Base-by-base conservation (phyloP, 257 asterid genomes). In the Salvia rosmarinus region DNA sequence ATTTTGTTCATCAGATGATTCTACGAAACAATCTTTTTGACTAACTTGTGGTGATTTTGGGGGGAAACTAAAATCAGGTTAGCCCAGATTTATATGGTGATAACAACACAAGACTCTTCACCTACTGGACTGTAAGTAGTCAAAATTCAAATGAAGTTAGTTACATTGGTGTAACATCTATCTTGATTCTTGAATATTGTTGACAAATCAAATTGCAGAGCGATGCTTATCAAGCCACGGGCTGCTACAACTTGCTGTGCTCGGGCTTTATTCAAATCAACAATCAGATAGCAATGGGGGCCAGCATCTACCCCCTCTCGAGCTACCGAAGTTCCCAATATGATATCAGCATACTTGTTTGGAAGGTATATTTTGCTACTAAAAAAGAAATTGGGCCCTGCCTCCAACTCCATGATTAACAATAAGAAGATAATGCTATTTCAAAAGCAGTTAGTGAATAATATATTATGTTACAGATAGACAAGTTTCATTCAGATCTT, bases 41-140 rank as follows among this genome's bases (percentile, higher is more conserved):
- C 35, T 59, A 35, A 67, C 23, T 42, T 34, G 66, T 23, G 75
- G 10, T 78, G 25, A 76, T 34, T 37, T 80, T 5, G 51, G 49
- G 43, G 32, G 60, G 51, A 64, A 51, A 64, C 42, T 20, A 67
- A 11, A 20, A 50, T 14, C 96, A 93, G 97, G 98, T 93, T 43
- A 87, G 92, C 75, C 98, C 97, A 56, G 90, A 89, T 79, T 78
- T 90, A 25, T 88, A 88, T 82, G 96, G 97, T 60, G 97, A 93
- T 75, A 79, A 64, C 86, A 84, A 85, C 79, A 81, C 96, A 30
- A 93, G 98, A 74, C 89, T 93, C 64, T 93, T 93, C 81, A 90
- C 91, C 72, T 93, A 93, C 83, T 90, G 98, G 98, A 93, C 98
- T 64, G 97, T 93, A 82, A 87, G 98, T 60, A 60, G 64, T 70